These are phyloP conservation scores for Amanita rimosa DNA, from an alignment of 768 basidiomycete species.

Conservation along the genomic window DNA sequence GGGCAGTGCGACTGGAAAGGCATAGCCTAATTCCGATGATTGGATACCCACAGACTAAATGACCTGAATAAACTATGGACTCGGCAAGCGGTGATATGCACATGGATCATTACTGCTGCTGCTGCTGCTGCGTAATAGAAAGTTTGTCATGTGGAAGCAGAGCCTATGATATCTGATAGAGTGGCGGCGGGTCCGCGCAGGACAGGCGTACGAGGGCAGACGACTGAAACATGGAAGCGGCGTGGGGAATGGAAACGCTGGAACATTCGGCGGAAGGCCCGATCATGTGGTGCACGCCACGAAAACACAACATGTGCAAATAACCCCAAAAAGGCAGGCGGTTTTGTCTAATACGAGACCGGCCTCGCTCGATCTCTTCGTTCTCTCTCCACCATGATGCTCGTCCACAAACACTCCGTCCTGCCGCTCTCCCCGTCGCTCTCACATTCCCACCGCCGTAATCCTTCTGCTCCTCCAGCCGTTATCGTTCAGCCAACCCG, in stretches of 20 bases:
- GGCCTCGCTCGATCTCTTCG: background rate
- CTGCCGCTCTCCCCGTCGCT: background rate
- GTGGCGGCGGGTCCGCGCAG: too few relatives aligned
- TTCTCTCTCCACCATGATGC: conserved; percentile 5
- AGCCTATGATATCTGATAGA: too few relatives aligned
- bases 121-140: too few relatives aligned
- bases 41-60: conserved; percentile 1
- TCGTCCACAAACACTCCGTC: conserved; percentile 5
- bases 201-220: background rate
- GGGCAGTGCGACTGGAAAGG: background rate
- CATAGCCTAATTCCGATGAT: background rate
- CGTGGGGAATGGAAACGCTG: background rate
- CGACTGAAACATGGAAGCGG: background rate
- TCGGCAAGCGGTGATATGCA: background rate
- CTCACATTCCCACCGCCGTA: conserved; percentile 1
- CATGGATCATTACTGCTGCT: too few relatives aligned
- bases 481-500: conserved; percentile 6
- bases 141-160: too few relatives aligned
- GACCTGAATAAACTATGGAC: background rate
- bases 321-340: background rate
- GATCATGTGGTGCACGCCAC: conserved; percentile 7
- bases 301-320: background rate
- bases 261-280: conserved; percentile 6
- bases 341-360: conserved; percentile 2
- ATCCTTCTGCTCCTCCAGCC: conserved; percentile 4